Base-by-base conservation (phyloP, 371 early-diverging fungal species). In the Thermomucor indicae-seudaticae region DNA sequence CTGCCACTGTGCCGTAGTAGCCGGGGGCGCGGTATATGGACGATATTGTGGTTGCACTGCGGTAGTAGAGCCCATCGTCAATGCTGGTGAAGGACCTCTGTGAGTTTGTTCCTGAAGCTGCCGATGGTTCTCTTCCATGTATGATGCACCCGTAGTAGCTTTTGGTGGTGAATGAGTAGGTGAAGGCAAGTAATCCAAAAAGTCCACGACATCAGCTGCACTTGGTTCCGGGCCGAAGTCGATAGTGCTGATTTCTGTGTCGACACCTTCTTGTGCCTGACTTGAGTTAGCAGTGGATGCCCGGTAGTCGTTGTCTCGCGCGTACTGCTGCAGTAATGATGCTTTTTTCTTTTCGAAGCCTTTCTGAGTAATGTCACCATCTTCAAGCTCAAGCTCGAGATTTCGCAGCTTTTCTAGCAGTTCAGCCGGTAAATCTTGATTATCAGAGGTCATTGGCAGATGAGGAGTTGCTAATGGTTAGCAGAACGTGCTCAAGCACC, bases 291-390 rank as follows among this genome's bases (percentile, higher is more conserved):
- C 11, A 16, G 5, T 35, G 14, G 11, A 2, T 16, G 30, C 16
- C 17, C 37, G 34, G 22, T 16, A 14, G 35, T 28, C 46, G 23
- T 49, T 53, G 43, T 31, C 55, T 25, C 44, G 50, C 19, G 24
- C 48, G 37, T 51, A 48, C n/a, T 51, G 55, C 11, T 62, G 48
- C n/a, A 82, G 48, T 25, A 82, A 48, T 34, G 57, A 61, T 25
- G 68, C 66, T 27, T 71, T 63, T 47, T 80, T 79, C 64, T 84
- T 84, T 47, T 83, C 82, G 41, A 70, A 87, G 4, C 87, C 87
- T 58, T 87, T 85, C 49, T 76, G 62, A 14, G 87, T 87, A 51
- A 87, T 82, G 51, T 85, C 84, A 20, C 84, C 85, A 40, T 87
- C 85, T 38, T 70, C 77, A 25, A 75, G 67, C 60, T 85, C 87